A percentile compares a stretch with the other conserved stretches of the same genome.
These are phyloP conservation scores for Boletus subluridellus DNA, from an alignment of 1,284 basidiomycete species.

Conservation along the genomic window DNA sequence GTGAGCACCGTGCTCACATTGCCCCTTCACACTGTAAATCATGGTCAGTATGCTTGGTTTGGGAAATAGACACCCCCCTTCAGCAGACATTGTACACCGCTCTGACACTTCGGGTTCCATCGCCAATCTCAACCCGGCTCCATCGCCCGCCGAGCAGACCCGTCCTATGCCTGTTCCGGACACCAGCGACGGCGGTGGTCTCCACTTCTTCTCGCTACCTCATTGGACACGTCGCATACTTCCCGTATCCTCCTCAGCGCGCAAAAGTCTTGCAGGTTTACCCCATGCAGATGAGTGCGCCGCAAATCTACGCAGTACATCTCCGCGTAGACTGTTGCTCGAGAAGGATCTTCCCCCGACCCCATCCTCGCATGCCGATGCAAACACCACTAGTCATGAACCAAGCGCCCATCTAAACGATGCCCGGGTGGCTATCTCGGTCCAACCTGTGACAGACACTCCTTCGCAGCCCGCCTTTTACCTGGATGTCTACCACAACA, in stretches of 20 bases:
- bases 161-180: neutral
- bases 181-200: constrained; percentile 2
- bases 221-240: constrained; percentile 57
- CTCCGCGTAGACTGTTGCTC: constrained; percentile 33
- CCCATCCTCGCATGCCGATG: constrained; percentile 33
- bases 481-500: constrained; percentile 24
- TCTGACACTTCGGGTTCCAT: constrained; percentile 12
- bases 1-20: neutral
- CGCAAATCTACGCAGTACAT: constrained; percentile 15
- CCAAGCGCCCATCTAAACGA: constrained; percentile 7
- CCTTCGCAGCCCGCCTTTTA: constrained; percentile 19
- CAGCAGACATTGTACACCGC: constrained; percentile 16
- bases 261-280: constrained; percentile 19
- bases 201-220: constrained; percentile 64
- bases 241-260: constrained; percentile 31
- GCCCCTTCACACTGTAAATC: neutral
- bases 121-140: constrained; percentile 6
- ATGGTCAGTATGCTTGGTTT: constrained; percentile 42
- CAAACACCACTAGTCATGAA: neutral
- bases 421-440: constrained; percentile 18
- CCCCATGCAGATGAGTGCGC: constrained; percentile 32
- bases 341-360: constrained; percentile 70
- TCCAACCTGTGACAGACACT: constrained; percentile 14
- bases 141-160: constrained; percentile 5
- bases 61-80: constrained; percentile 23